Base-by-base conservation (phyloP, 139 green algal genomes). In the Chlorella sp. region DNA sequence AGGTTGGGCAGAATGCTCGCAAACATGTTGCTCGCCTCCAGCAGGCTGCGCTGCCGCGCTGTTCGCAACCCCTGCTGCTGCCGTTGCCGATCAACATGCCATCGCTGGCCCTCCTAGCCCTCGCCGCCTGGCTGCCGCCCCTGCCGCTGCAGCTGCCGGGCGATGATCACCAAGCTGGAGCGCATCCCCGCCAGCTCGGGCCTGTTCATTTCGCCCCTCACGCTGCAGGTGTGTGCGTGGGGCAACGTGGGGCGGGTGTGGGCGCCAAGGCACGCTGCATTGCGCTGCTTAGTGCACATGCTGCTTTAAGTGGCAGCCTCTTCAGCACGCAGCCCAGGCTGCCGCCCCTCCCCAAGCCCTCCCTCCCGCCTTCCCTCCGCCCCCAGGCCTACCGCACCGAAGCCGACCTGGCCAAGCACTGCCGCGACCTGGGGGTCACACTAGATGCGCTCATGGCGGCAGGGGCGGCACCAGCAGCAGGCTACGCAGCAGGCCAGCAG, bases 131-230 rank as follows among this genome's bases (percentile, higher is more conserved):
- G 46, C 46, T 54, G 46, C 46, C 46, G 46, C 46, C 46, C 46
- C 11, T 11, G 7, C 46, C 11, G 46, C 46, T 11, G 82, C 91
- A 96, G 93, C 76, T 96, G 93, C 72, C 79, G 82, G 0, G 84
- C 85, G 7, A 62, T 56, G 51, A 94, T 96, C n/a, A 76, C 77
- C 22, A 88, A 90, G 0, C 69, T 96, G 30, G 90, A 95, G 82
- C 91, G 93, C 7, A 91, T 93, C 36, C 76, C 89, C 0, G 67
- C 58, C 2, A 88, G 92, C 20, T 75, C 91, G 22, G 87, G 87
- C 6, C 54, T 96, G 0, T 95, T 90, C 86, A 93, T 96, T 17
- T 96, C 93, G 13, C 86, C 93, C 58, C 88, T 90, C 11, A 95
- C 93, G 4, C 81, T 95, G 38, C 92, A 94, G 58, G 90, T 84